Evolutionary conservation across 371 early-diverging fungal species (phyloP).

Genomic region (Catenaria anguillulae): DNA sequence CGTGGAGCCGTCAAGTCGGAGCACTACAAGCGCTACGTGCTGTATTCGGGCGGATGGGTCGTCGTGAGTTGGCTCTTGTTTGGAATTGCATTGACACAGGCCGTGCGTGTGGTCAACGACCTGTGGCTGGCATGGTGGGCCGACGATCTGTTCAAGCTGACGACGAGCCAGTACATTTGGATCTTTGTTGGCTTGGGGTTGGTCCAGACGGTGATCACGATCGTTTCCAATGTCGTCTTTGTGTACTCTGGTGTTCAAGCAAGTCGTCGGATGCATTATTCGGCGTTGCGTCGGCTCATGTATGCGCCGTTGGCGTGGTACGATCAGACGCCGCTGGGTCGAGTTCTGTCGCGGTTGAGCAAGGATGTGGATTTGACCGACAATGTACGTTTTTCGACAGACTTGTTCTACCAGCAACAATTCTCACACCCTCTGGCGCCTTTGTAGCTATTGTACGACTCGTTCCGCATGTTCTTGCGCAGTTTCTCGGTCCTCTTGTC

Average conservation of each 20-base stretch:
- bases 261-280: not conserved
- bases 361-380: conserved; percentile 73
- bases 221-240: not conserved
- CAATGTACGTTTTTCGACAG: no score
- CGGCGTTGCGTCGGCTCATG: conserved; percentile 13
- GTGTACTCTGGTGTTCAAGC: conserved; percentile 3
- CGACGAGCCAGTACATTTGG: not conserved
- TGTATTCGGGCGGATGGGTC: conserved; percentile 19
- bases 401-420: no score
- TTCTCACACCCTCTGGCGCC: no score
- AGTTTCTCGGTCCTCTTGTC: not conserved
- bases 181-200: conserved; percentile 25
- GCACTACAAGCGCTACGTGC: conserved; percentile 60
- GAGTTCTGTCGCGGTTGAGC: conserved; percentile 75
- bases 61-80: conserved; percentile 15
- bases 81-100: not conserved
- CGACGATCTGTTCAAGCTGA: conserved; percentile 22
- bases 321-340: conserved; percentile 69
- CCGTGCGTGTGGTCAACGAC: conserved; percentile 26
- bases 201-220: conserved; percentile 13
- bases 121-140: conserved; percentile 67
- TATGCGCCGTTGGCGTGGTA: conserved; percentile 57
- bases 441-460: conserved; percentile 47
- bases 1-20: conserved; percentile 57
- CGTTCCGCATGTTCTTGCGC: conserved; percentile 44